Conservation (phyloP, 169 alveolate species). For the Eimeria maxima region DNA sequence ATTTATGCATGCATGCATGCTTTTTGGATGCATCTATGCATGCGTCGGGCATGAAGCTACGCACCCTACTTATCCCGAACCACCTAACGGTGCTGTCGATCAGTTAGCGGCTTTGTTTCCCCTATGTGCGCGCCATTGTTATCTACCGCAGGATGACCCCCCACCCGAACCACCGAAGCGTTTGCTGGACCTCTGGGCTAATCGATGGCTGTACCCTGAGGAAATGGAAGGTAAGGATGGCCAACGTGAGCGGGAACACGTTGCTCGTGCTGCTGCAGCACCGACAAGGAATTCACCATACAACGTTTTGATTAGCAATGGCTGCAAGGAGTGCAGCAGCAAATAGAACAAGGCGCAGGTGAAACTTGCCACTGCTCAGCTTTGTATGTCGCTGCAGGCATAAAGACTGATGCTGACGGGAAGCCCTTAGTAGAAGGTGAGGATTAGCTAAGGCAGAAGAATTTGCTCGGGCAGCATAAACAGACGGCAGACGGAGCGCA, state of each 20-base stretch:
- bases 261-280: background rate
- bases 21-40: background rate
- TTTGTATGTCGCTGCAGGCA: slow-evolving; percentile 47
- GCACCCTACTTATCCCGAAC: background rate
- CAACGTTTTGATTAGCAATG: background rate
- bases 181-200: slow-evolving; percentile 93
- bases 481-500: background rate
- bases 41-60: background rate
- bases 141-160: slow-evolving; percentile 78
- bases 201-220: slow-evolving; percentile 92
- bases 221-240: slow-evolving; percentile 88
- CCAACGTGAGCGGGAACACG: slow-evolving; percentile 75
- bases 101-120: background rate
- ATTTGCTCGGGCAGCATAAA: background rate
- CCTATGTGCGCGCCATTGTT: background rate
- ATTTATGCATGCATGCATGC: background rate
- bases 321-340: background rate
- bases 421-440: slow-evolving; percentile 61
- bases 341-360: background rate
- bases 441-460: background rate
- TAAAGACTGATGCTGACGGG: slow-evolving; percentile 27
- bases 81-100: background rate
- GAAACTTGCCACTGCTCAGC: background rate
- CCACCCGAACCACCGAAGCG: slow-evolving; percentile 78
- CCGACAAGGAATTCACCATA: background rate